Conservation (phyloP, 1,139 yeast species). For the Fermentozyma sake region DNA sequence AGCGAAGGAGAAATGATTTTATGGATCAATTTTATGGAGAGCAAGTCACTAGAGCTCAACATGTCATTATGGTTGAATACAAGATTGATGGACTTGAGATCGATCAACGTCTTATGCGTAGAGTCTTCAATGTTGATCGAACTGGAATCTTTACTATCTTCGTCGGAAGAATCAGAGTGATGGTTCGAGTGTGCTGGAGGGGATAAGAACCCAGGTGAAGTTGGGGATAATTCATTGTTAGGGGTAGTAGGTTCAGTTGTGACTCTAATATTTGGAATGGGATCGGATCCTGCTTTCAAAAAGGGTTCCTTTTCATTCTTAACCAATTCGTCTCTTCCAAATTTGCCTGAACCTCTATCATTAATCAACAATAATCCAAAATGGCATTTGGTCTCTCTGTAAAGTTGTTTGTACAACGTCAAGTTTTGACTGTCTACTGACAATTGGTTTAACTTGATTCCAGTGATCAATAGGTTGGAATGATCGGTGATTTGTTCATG, state of each 20-base stretch:
- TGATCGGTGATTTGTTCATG: slow-evolving; percentile 27
- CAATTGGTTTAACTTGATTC: slow-evolving; percentile 18
- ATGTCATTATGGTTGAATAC: slow-evolving; percentile 28
- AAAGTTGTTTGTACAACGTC: slow-evolving; percentile 23
- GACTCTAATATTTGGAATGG: no score
- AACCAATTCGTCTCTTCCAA: background rate
- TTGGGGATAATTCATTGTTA: no score
- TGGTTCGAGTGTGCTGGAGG: no score
- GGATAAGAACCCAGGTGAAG: no score
- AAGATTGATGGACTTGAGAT: slow-evolving; percentile 19
- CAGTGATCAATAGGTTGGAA: slow-evolving; percentile 23
- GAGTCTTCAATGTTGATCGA: slow-evolving; percentile 6
- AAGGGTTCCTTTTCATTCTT: slow-evolving; percentile 1
- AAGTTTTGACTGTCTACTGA: slow-evolving; percentile 16
- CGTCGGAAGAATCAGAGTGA: slow-evolving; percentile 7
- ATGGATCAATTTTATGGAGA: slow-evolving; percentile 24
- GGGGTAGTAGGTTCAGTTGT: no score
- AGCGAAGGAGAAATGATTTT: slow-evolving; percentile 13
- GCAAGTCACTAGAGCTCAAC: slow-evolving; percentile 31
- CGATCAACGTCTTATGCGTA: slow-evolving; percentile 10
- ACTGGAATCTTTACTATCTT: slow-evolving; percentile 8
- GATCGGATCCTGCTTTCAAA: no score
- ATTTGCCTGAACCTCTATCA: slow-evolving; percentile 7
- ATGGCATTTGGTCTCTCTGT: slow-evolving; percentile 23
- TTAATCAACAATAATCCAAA: slow-evolving; percentile 29